Conservation (phyloP, 1,139 yeast genomes). For the Geotrichum phurueaensis region DNA sequence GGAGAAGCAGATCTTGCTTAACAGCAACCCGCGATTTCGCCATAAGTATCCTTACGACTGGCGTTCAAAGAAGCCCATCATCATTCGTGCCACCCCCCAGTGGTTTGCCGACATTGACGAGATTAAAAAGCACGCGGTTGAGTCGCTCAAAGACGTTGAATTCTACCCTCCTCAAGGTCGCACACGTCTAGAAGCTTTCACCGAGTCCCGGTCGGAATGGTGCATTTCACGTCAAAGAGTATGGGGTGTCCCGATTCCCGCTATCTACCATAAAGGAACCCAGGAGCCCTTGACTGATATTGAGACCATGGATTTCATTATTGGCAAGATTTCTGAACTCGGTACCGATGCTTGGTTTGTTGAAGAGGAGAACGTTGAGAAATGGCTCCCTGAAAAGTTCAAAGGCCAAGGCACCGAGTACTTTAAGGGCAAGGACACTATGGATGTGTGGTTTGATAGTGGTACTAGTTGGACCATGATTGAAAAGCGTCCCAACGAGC, state of each 20-base stretch:
- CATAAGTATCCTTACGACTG: conserved; percentile 97
- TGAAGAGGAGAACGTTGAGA: conserved; percentile 44
- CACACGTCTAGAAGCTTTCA: conserved; percentile 65
- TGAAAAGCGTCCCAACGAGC: conserved; percentile 35
- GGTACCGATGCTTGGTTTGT: conserved; percentile 83
- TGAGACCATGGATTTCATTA: conserved; percentile 49
- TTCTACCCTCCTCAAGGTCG: conserved; percentile 72
- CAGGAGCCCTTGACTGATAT: conserved; percentile 54
- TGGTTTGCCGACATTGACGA: conserved; percentile 88
- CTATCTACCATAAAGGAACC: conserved; percentile 55
- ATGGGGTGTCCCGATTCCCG: conserved; percentile 99
- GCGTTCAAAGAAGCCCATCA: conserved; percentile 94
- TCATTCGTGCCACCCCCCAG: conserved; percentile 91
- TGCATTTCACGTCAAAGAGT: conserved; percentile 92
- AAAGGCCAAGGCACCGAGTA: conserved; percentile 40
- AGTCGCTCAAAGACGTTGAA: conserved; percentile 54
- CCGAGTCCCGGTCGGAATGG: conserved; percentile 84
- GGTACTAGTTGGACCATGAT: conserved; percentile 88
- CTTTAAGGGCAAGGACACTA: conserved; percentile 74
- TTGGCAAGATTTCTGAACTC: conserved; percentile 44
- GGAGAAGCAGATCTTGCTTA: conserved; percentile 44
- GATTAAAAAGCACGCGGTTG: conserved; percentile 57
- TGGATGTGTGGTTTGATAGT: conserved; percentile 99
- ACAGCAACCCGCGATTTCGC: conserved; percentile 45
- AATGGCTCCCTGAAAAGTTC: conserved; percentile 66